A percentile compares a stretch with the other conserved stretches of the same genome.
These are phyloP conservation scores for Pelargonium nanum DNA, from an alignment of 345 rosid genomes.

Conservation along the genomic window DNA sequence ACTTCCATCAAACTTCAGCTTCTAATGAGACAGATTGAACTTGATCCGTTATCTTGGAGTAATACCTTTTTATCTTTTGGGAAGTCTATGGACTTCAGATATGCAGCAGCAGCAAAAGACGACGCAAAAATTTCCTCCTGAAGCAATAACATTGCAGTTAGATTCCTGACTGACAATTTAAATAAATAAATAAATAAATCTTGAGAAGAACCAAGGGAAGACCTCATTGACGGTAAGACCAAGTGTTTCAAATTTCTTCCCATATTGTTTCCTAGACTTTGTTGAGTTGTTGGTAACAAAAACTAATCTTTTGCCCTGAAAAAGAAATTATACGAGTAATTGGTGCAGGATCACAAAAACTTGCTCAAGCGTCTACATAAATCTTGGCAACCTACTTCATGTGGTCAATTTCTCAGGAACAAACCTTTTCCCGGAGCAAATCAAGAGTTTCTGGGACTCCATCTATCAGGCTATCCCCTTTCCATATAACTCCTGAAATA, in stretches of 20 bases:
- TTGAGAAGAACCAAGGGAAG: constrained; percentile 6
- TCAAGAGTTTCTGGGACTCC: constrained; percentile 94
- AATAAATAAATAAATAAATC: no score
- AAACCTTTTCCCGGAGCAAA: constrained; percentile 85
- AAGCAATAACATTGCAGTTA: constrained; percentile 10
- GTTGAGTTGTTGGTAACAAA: constrained; percentile 96
- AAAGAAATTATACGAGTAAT: background rate
- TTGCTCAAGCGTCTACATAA: background rate
- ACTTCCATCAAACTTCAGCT: background rate
- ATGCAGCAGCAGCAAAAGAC: constrained; percentile 94
- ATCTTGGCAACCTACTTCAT: background rate
- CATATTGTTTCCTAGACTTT: constrained; percentile 93
- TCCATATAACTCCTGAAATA: constrained; percentile 86
- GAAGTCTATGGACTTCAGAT: constrained; percentile 75
- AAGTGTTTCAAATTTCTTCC: constrained; percentile 87
- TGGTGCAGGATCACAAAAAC: background rate
- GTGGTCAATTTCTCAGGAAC: constrained; percentile 5
- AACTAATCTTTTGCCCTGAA: constrained; percentile 82
- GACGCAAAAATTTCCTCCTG: constrained; percentile 98
- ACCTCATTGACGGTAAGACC: constrained; percentile 80
- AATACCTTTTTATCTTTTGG: constrained; percentile 86
- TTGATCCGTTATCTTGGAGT: background rate
- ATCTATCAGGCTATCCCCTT: constrained; percentile 87
- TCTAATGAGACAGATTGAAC: background rate
- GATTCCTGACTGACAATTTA: background rate